Evolutionary conservation across 2,329 filamentous ascomycete species (phyloP).

Genomic region (Alternaria sp.): DNA sequence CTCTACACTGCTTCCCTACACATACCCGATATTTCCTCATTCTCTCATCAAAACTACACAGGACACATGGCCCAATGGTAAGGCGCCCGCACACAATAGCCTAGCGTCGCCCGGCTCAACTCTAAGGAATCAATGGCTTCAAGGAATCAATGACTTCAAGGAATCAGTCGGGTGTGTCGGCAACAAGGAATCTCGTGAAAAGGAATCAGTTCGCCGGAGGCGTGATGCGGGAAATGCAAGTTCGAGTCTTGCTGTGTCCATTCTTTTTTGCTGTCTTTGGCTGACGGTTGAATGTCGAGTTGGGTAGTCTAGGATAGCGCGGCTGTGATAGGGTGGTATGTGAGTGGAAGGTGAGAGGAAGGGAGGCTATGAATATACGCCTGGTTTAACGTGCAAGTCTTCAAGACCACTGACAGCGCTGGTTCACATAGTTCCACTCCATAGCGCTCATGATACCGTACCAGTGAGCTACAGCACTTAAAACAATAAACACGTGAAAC

Average conservation of each 20-base stretch:
- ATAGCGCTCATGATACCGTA: conserved; percentile 7
- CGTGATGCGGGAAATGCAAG: background rate
- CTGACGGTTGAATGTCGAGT: background rate
- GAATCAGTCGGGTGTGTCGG: too few species aligned
- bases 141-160: too few species aligned
- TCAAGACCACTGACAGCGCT: conserved; percentile 5
- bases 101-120: background rate
- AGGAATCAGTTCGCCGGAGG: too few species aligned
- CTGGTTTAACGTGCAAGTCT: too few species aligned
- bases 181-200: too few species aligned
- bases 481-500: conserved; percentile 85
- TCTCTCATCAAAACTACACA: background rate
- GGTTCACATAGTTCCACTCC: conserved; percentile 9
- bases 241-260: background rate
- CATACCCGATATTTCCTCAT: background rate
- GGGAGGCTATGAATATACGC: too few species aligned
- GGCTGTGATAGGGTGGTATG: background rate
- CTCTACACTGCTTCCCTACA: background rate
- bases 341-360: background rate
- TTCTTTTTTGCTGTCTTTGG: too few species aligned
- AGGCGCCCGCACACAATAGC: background rate
- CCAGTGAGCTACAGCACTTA: conserved; percentile 64
- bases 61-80: background rate
- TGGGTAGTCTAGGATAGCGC: background rate
- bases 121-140: too few species aligned